Evolutionary conservation across 208 protist genomes (phyloP), one percentile per base, ranked within the genome.

Genomic region (Wallacemonas rigidus): DNA sequence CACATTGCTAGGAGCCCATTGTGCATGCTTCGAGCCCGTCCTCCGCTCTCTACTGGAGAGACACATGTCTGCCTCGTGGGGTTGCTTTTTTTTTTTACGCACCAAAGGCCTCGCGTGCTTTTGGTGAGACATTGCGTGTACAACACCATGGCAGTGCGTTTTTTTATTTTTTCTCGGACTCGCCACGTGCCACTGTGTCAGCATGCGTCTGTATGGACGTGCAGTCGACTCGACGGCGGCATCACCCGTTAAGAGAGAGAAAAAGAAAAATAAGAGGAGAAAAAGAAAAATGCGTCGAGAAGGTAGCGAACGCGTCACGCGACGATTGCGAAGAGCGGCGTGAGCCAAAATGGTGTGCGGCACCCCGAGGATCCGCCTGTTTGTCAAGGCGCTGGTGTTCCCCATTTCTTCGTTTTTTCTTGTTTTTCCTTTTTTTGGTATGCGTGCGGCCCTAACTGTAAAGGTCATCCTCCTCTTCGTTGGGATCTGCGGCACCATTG

Each of bases 391-490:
- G 0, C 12, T 67, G 14, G 8, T n/a, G 45, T 43, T 35, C 17
- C 40, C 43, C 41, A 11, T 68, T 17, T 51, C 35, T 68, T 36
- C 45, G 3, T 55, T 5, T 55, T 7, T 58, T 4, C 35, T n/a
- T 62, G 41, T 38, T 60, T 71, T 61, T 63, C 15, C 3, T 54
- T 69, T 65, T 15, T 38, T 56, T 67, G 41, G 39, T 81, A 26
- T 26, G 26, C 26, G 26, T 26, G 26, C 0, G 26, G 26, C 26
- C 26, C 26, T 76, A 83, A 57, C 71, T 85, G 79, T 90, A 87
- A 53, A 86, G 80, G 74, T 85, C 80, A 64, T 82, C 80, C 39
- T 87, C 80, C n/a, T 87, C 86, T 3, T 75, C 78, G 7, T 73
- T 63, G 53, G 55, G 69, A 26, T 67, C 58, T 12, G 11, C 51